Conservation (phyloP, 805 yeast species). For the Sungouiozyma intestinalis region DNA sequence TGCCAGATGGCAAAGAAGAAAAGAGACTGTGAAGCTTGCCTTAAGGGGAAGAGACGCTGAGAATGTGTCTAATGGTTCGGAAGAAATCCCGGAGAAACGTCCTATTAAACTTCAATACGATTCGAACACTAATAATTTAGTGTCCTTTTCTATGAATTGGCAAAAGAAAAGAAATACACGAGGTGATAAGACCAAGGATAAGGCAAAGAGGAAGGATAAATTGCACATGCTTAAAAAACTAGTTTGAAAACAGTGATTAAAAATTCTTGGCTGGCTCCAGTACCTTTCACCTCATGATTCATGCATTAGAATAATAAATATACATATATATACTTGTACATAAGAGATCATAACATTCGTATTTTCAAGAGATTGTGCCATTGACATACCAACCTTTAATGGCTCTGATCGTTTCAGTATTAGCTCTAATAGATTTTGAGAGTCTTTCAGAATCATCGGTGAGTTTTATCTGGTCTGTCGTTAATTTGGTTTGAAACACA, state of each 20-base stretch:
- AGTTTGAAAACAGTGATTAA: too few species aligned
- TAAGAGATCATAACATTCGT: too few species aligned
- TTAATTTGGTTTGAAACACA: constrained; percentile 22
- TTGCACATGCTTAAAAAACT: neutral
- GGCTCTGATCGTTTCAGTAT: constrained; percentile 27
- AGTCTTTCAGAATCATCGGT: constrained; percentile 5
- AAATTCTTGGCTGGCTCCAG: too few species aligned
- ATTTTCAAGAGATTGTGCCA: constrained; percentile 25
- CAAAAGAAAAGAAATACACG: neutral
- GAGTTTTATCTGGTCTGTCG: constrained; percentile 15
- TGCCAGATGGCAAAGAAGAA: constrained; percentile 46
- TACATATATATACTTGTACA: too few species aligned
- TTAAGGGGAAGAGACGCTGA: neutral
- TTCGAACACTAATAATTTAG: neutral
- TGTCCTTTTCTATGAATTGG: neutral
- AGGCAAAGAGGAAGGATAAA: neutral
- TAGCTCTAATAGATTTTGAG: constrained; percentile 7
- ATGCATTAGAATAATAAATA: too few species aligned
- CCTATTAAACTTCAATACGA: neutral
- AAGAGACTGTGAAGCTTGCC: constrained; percentile 16
- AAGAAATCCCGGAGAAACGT: neutral
- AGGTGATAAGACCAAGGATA: neutral
- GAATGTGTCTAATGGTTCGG: neutral
- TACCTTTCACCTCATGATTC: too few species aligned
- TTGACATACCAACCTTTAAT: constrained; percentile 34